Evolutionary conservation across 345 rosid species (phyloP), one percentile per base, ranked within the genome.

Genomic region (Nephelium lappaceum): DNA sequence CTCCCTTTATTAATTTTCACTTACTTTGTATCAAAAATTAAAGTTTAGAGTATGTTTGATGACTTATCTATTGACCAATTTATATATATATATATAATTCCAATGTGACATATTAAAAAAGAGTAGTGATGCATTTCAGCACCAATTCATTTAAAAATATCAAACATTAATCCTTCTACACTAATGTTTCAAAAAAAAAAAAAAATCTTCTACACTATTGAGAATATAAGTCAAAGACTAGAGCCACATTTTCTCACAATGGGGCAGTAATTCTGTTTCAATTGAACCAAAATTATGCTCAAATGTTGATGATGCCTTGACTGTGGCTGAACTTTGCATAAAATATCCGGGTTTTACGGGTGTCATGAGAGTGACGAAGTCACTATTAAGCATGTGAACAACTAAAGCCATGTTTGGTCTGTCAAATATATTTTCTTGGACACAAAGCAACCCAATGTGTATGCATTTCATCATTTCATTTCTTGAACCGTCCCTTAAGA

Each of bases 361-460:
- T 27, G 36, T 19, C 7, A 77, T 79, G 10, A 81, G 75, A 21
- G 82, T 81, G 11, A 78, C 45, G 4, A 83, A 82, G 36, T 76
- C 24, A 72, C 85, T 81, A 8, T 57, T 72, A 8, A 85, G 86
- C 90, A 86, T 83, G 47, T 80, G 70, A 69, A 75, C 72, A 23
- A 89, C 58, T 0, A 72, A 67, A 27, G 81, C 74, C 84, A 86
- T 88, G 42, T 77, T 76, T 10, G 88, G 89, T 14, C 89, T 81
- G 5, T 78, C 45, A 0, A 49, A 60, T 8, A 49, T 57, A 25
- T 83, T 72, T 60, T 78, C 84, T 66, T 84, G 89, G n/a, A 81
- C 83, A 42, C 88, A 86, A 19, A 88, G 62, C 2, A 83, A 71
- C 8, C 80, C 82, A 27, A 84, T 71, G 15, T 79, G 77, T 41